Evolutionary conservation across 257 asterid species (phyloP).

Genomic region (Haberlea rhodopensis): DNA sequence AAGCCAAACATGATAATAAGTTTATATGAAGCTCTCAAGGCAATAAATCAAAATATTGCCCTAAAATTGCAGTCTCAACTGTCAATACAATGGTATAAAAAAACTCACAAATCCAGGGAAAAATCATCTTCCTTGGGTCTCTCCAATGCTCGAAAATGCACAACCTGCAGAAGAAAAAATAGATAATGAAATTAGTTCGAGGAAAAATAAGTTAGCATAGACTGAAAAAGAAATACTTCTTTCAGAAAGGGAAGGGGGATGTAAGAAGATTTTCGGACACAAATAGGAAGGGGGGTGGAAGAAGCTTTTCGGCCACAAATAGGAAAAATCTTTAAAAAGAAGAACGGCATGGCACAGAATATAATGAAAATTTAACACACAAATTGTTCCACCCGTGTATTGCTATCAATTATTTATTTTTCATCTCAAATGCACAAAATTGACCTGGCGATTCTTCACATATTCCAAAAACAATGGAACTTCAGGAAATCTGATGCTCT

Average conservation of each 20-base stretch:
- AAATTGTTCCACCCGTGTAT: background rate
- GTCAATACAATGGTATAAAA: constrained; percentile 12
- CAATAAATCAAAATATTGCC: constrained; percentile 24
- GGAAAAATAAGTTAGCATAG: background rate
- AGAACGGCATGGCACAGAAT: background rate
- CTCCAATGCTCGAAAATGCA: constrained; percentile 87
- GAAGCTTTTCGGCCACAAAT: constrained; percentile 9
- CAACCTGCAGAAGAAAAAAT: constrained; percentile 52
- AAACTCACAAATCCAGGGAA: constrained; percentile 85
- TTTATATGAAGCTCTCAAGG: background rate
- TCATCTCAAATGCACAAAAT: constrained; percentile 19
- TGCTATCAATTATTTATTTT: background rate
- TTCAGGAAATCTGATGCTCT: constrained; percentile 64
- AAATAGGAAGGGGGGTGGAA: constrained; percentile 22
- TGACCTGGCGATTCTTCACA: constrained; percentile 94
- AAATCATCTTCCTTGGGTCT: constrained; percentile 94
- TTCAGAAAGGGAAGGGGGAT: background rate
- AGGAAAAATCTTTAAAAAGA: constrained; percentile 13
- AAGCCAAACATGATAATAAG: constrained; percentile 26
- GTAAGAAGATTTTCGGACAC: constrained; percentile 4
- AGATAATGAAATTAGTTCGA: constrained; percentile 8
- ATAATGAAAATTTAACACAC: background rate
- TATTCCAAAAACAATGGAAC: constrained; percentile 88
- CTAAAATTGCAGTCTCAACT: constrained; percentile 18
- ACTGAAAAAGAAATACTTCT: constrained; percentile 1